phyloP scores from a whole-genome alignment of 2,329 filamentous ascomycete species.

The Gnomoniopsis sp. region DNA sequence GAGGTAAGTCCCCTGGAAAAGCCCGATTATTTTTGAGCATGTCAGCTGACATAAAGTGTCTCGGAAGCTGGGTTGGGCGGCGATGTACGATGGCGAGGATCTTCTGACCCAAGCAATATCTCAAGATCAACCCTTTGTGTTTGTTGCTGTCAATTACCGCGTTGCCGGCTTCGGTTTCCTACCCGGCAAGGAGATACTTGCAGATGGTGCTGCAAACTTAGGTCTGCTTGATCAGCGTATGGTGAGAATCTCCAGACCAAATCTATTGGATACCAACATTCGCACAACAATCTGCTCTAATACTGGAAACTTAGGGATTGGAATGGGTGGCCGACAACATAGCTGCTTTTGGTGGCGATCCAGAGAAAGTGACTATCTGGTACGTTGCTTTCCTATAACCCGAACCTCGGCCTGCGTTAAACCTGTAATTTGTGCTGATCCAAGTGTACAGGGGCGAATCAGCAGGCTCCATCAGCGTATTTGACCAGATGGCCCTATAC shows the following conservation, averaged over 20 bases:
- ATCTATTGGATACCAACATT: neutral
- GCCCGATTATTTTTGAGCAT: neutral
- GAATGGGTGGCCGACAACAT: conserved; percentile 63
- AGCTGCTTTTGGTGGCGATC: conserved; percentile 73
- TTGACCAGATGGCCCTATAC: conserved; percentile 73
- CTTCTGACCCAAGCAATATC: conserved; percentile 44
- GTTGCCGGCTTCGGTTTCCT: conserved; percentile 73
- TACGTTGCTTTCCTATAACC: conserved; percentile 34
- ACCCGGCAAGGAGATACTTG: conserved; percentile 62
- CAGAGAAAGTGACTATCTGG: conserved; percentile 75
- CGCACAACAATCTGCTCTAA: neutral
- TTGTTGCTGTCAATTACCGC: conserved; percentile 76
- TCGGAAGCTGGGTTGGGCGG: conserved; percentile 40
- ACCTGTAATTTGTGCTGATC: neutral
- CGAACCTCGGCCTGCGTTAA: neutral
- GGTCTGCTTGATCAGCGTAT: conserved; percentile 71
- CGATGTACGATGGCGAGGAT: conserved; percentile 49
- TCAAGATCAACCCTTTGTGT: conserved; percentile 63
- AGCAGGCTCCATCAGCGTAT: conserved; percentile 68
- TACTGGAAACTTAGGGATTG: neutral
- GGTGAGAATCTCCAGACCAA: conserved; percentile 64
- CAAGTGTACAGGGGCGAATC: conserved; percentile 50
- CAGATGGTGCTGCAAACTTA: conserved; percentile 66
- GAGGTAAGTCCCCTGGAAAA: neutral
- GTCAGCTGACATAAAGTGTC: conserved; percentile 9